These are phyloP conservation scores for Lindgomyces ingoldianus DNA, from an alignment of 495 filamentous ascomycete species.

Conservation along the genomic window DNA sequence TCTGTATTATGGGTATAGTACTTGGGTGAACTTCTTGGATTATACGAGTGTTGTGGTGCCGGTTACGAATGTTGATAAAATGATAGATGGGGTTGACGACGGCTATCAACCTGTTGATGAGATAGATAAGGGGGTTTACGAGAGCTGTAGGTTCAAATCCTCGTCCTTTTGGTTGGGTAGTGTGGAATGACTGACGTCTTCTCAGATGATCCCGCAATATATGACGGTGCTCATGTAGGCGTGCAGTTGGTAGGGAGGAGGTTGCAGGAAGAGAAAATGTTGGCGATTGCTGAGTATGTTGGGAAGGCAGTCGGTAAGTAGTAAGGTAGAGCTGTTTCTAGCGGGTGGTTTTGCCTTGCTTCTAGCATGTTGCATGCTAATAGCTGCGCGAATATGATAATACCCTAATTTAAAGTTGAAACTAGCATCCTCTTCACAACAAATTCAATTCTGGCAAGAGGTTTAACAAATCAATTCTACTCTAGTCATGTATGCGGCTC, in stretches of 20 bases:
- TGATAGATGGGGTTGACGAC: slow-evolving; percentile 51
- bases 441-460: no score
- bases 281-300: slow-evolving; percentile 49
- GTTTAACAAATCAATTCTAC: no score
- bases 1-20: slow-evolving; percentile 54
- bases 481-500: no score
- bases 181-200: slow-evolving; percentile 20
- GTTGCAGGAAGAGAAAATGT: slow-evolving; percentile 53
- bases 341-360: no score
- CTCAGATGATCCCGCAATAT: slow-evolving; percentile 51
- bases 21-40: slow-evolving; percentile 59
- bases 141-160: slow-evolving; percentile 54
- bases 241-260: slow-evolving; percentile 51
- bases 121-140: slow-evolving; percentile 49
- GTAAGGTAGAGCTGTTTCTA: background rate
- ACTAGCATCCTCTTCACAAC: no score
- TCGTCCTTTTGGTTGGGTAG: background rate
- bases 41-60: slow-evolving; percentile 61
- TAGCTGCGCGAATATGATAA: no score
- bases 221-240: slow-evolving; percentile 51
- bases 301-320: slow-evolving; percentile 21
- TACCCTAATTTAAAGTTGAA: no score
- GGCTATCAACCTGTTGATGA: slow-evolving; percentile 48
- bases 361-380: no score
- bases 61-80: slow-evolving; percentile 58